phyloP scores from a whole-genome alignment of 75 land plant species.

The Isoetes taiwanensis region DNA sequence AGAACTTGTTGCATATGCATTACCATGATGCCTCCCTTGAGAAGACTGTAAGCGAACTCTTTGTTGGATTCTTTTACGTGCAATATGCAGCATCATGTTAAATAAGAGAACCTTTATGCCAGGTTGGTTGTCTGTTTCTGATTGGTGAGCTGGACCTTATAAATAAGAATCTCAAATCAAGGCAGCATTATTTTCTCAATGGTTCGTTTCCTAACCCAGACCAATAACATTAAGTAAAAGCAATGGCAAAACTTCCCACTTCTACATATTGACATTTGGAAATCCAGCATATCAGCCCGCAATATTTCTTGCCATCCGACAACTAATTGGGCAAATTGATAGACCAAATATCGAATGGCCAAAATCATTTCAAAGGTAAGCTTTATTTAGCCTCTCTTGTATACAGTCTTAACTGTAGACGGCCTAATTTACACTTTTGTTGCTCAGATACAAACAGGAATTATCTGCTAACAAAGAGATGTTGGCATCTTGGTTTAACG shows the following conservation, averaged over 20 bases:
- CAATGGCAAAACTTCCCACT: not conserved
- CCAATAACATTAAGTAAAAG: not conserved
- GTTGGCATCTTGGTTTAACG: slow-evolving; percentile 53
- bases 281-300: slow-evolving; percentile 71
- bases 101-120: no score
- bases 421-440: not conserved
- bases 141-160: slow-evolving; percentile 59
- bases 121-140: slow-evolving; percentile 64
- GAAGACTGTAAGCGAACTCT: slow-evolving; percentile 82
- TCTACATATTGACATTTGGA: not conserved
- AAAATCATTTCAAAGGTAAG: slow-evolving; percentile 67
- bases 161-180: slow-evolving; percentile 27
- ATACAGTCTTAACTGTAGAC: not conserved
- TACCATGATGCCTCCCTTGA: slow-evolving; percentile 86
- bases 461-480: slow-evolving; percentile 49
- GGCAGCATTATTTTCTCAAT: slow-evolving; percentile 57
- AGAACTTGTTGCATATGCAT: slow-evolving; percentile 59
- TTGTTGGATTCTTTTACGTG: not conserved
- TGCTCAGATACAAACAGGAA: slow-evolving; percentile 36
- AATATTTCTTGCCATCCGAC: slow-evolving; percentile 37
- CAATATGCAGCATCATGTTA: not conserved
- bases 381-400: not conserved
- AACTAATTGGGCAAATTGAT: slow-evolving; percentile 54
- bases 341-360: slow-evolving; percentile 90
- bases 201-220: slow-evolving; percentile 25